Evolutionary conservation across 805 yeast species (phyloP).

Genomic region (Sugiyamaella valdiviana): DNA sequence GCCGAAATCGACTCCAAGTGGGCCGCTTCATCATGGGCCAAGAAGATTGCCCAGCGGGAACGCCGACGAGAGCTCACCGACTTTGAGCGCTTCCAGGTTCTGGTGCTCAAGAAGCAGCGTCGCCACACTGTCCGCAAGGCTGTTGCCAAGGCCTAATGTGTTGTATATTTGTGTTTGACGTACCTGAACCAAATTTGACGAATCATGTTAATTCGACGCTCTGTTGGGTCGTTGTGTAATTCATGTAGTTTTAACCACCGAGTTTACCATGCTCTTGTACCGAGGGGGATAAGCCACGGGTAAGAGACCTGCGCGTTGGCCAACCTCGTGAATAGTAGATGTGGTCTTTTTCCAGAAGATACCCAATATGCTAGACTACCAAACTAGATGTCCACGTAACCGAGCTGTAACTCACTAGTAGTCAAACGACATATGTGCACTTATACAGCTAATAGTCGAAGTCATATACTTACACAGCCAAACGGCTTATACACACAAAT

Average conservation of each 20-base stretch:
- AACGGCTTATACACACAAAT: too few relatives aligned
- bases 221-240: background rate
- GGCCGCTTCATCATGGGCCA: slow-evolving; percentile 94
- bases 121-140: slow-evolving; percentile 92
- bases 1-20: slow-evolving; percentile 84
- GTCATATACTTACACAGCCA: too few relatives aligned
- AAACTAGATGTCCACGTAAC: too few relatives aligned
- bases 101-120: slow-evolving; percentile 96
- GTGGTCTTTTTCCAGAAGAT: too few relatives aligned
- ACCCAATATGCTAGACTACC: too few relatives aligned
- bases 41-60: slow-evolving; percentile 93
- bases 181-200: slow-evolving; percentile 2
- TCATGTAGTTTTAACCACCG: background rate
- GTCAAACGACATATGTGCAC: too few relatives aligned
- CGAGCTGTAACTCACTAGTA: too few relatives aligned
- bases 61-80: slow-evolving; percentile 90
- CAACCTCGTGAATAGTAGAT: too few relatives aligned
- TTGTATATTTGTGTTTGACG: background rate
- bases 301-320: too few relatives aligned
- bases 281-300: background rate
- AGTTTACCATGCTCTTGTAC: background rate
- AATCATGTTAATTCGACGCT: background rate
- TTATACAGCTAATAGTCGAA: too few relatives aligned
- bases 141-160: slow-evolving; percentile 67
- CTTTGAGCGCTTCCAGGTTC: slow-evolving; percentile 99